These are phyloP conservation scores for Lachnellula arida DNA, from an alignment of 2,329 filamentous ascomycete genomes.

Conservation along the genomic window DNA sequence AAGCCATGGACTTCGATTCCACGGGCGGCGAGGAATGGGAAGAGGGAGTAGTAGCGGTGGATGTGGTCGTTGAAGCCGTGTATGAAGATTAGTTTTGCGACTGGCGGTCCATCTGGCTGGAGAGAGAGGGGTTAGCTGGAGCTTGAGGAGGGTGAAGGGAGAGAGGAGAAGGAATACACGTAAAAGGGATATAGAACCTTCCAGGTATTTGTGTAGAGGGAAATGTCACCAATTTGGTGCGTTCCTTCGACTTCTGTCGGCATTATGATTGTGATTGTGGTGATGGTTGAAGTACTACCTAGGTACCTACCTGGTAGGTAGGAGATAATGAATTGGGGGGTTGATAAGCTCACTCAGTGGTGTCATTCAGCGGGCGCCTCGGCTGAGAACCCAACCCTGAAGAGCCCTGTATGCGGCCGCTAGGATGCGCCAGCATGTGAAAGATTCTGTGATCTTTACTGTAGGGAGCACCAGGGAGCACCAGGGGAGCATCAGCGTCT, in stretches of 20 bases:
- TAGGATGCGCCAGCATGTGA: slow-evolving; percentile 12
- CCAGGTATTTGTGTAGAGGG: slow-evolving; percentile 33
- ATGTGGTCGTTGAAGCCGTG: slow-evolving; percentile 90
- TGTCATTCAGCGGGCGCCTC: not conserved
- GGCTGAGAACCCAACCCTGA: not conserved
- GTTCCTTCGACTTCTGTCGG: slow-evolving; percentile 29
- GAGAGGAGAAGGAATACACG: not conserved
- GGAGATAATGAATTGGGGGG: too few species aligned
- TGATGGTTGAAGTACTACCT: not conserved
- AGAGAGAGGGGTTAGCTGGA: slow-evolving; percentile 2
- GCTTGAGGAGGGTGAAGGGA: not conserved
- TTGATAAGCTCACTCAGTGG: not conserved
- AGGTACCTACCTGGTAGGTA: too few species aligned
- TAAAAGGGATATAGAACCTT: slow-evolving; percentile 18
- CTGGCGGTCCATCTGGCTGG: slow-evolving; percentile 31
- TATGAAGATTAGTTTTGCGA: slow-evolving; percentile 73
- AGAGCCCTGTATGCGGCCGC: slow-evolving; percentile 1
- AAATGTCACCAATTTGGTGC: slow-evolving; percentile 25
- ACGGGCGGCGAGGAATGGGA: slow-evolving; percentile 60
- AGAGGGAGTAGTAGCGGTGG: slow-evolving; percentile 71
- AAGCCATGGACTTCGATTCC: slow-evolving; percentile 74
- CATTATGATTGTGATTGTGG: slow-evolving; percentile 15
- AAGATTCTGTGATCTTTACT: not conserved
- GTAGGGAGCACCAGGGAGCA: too few species aligned
- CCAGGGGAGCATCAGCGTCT: too few species aligned